These are phyloP conservation scores for Exsudoporus frostii DNA, from an alignment of 768 basidiomycete genomes.

Conservation along the genomic window DNA sequence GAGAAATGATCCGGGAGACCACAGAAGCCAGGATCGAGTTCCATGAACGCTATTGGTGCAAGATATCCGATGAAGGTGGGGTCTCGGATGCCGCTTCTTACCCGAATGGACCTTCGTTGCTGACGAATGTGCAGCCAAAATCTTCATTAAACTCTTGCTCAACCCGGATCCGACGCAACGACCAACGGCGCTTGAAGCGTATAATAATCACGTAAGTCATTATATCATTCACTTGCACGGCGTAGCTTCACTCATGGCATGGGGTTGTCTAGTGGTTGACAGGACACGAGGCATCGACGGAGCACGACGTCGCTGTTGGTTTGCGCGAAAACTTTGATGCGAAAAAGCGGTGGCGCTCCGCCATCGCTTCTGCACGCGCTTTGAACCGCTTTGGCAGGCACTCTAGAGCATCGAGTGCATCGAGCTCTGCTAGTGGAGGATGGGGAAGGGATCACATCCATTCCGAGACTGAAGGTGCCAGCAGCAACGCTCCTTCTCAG, in stretches of 20 bases:
- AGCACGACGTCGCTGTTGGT: slow-evolving; percentile 70
- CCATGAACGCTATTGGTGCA: slow-evolving; percentile 93
- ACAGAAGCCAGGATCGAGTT: slow-evolving; percentile 82
- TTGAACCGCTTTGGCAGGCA: slow-evolving; percentile 31
- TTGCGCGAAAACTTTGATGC: slow-evolving; percentile 84
- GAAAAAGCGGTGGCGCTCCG: slow-evolving; percentile 66
- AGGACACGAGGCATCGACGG: slow-evolving; percentile 56
- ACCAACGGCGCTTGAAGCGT: slow-evolving; percentile 70
- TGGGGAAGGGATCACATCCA: slow-evolving; percentile 35
- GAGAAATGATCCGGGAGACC: slow-evolving; percentile 79
- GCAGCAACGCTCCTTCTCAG: slow-evolving; percentile 35
- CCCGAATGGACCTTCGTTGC: neutral
- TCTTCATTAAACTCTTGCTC: slow-evolving; percentile 73
- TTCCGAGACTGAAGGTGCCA: slow-evolving; percentile 24
- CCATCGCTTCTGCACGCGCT: slow-evolving; percentile 54
- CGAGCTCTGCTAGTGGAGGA: slow-evolving; percentile 33
- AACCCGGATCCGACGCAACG: slow-evolving; percentile 68
- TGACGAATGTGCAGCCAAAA: slow-evolving; percentile 56
- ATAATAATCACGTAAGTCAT: slow-evolving; percentile 56
- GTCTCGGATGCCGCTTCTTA: slow-evolving; percentile 4
- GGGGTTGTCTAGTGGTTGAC: slow-evolving; percentile 62
- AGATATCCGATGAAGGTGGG: slow-evolving; percentile 72
- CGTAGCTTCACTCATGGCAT: neutral
- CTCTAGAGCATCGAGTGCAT: slow-evolving; percentile 26
- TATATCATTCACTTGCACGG: neutral